Percentiles rank a stretch among this genome's conserved stretches.
These are phyloP conservation scores for Cryptococcus sp. DNA, from an alignment of 1,284 basidiomycete genomes.

Conservation along the genomic window DNA sequence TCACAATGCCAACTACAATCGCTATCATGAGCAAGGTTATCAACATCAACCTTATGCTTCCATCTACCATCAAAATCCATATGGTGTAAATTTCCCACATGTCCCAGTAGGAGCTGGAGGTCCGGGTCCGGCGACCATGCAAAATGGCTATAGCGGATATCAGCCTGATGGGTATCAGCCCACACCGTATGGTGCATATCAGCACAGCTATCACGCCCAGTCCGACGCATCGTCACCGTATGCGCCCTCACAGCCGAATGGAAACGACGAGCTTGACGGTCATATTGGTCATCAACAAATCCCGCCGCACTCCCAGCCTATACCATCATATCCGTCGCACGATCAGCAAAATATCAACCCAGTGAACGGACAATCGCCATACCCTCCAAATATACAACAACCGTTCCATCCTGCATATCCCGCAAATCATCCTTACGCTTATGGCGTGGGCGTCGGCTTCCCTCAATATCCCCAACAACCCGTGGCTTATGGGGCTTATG, in stretches of 20 bases:
- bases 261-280: constrained; percentile 1
- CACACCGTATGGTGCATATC: constrained; percentile 9
- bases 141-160: constrained; percentile 40
- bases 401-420: constrained; percentile 29
- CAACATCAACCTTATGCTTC: constrained; percentile 12
- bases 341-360: constrained; percentile 15
- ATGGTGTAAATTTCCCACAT: constrained; percentile 10
- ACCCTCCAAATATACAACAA: constrained; percentile 4
- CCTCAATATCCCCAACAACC: constrained; percentile 10
- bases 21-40: constrained; percentile 2
- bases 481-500: constrained; percentile 6
- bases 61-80: constrained; percentile 11
- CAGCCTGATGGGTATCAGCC: constrained; percentile 4
- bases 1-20: constrained; percentile 3
- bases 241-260: background rate
- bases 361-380: background rate
- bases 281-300: background rate
- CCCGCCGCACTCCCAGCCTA: background rate
- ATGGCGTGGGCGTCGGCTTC: constrained; percentile 46
- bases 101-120: constrained; percentile 30
- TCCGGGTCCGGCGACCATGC: constrained; percentile 48
- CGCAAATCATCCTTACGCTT: constrained; percentile 44
- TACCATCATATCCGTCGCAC: constrained; percentile 6
- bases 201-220: constrained; percentile 7
- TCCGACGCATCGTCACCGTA: constrained; percentile 1